A percentile compares a stretch with the other conserved stretches of the same genome.
Evolutionary conservation across 129 eudicot species (phyloP).

Genomic region (Mikania micrantha): DNA sequence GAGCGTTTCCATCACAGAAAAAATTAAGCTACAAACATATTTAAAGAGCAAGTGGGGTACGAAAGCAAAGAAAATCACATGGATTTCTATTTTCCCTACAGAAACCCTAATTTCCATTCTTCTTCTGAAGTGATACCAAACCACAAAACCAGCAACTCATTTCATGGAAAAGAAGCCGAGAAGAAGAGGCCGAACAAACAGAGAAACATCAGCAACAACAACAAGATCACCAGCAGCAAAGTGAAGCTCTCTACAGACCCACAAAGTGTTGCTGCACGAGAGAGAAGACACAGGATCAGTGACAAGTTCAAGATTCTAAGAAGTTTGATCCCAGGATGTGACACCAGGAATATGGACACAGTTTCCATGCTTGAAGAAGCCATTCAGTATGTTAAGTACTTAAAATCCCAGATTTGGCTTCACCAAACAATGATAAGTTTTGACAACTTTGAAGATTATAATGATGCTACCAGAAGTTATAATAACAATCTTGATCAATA

Average conservation of each 20-base stretch:
- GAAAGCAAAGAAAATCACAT: neutral
- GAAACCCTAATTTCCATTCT: conserved; percentile 20
- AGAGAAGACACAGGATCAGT: conserved; percentile 75
- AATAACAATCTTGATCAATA: neutral
- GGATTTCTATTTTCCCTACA: conserved; percentile 27
- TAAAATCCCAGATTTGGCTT: conserved; percentile 68
- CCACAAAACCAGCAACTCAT: conserved; percentile 10
- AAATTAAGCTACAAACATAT: neutral
- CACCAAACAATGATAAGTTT: conserved; percentile 47
- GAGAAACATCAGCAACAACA: conserved; percentile 4
- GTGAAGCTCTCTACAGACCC: conserved; percentile 81
- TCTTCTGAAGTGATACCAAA: conserved; percentile 11
- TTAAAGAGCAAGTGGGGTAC: neutral
- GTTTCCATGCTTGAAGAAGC: conserved; percentile 85
- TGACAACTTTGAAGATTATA: neutral
- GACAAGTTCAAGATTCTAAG: conserved; percentile 68
- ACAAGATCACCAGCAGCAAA: neutral
- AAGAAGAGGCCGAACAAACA: no score
- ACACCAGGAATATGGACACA: conserved; percentile 67
- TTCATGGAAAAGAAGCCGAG: conserved; percentile 16
- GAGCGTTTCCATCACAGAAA: neutral
- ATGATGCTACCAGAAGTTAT: neutral
- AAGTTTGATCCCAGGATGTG: conserved; percentile 69
- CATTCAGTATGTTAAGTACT: conserved; percentile 71
- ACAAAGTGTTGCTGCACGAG: conserved; percentile 91